phyloP scores from a whole-genome alignment of 2,329 filamentous ascomycete species.

The Diaporthe eres region DNA sequence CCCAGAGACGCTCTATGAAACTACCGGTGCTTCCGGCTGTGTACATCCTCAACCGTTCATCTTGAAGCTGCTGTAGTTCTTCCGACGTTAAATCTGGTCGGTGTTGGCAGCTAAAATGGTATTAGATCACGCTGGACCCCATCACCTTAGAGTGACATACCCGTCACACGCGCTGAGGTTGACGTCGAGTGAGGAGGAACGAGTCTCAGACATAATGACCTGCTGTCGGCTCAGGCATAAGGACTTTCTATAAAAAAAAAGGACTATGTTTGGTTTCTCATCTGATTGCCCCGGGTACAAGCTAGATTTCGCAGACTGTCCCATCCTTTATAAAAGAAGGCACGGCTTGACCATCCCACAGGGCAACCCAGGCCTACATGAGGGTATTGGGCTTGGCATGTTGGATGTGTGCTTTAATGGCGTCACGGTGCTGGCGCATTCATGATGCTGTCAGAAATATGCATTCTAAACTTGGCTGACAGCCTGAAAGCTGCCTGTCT shows the following conservation, averaged over 20 bases:
- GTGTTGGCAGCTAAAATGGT: neutral
- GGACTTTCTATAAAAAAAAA: neutral
- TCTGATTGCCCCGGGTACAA: neutral
- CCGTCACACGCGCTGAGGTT: constrained; percentile 3
- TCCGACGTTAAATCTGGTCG: neutral
- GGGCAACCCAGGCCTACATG: neutral
- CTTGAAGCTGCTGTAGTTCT: constrained; percentile 17
- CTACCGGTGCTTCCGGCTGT: neutral
- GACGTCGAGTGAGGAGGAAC: constrained; percentile 33
- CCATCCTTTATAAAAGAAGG: neutral
- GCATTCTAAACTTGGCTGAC: neutral
- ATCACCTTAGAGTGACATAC: neutral
- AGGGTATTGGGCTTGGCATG: neutral
- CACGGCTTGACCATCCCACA: neutral
- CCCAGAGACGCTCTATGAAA: constrained; percentile 14
- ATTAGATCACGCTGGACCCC: neutral
- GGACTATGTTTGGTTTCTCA: too few species aligned
- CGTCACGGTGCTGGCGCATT: neutral
- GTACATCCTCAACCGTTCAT: constrained; percentile 22
- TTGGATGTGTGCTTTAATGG: neutral
- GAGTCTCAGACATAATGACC: constrained; percentile 15
- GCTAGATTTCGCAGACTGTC: neutral
- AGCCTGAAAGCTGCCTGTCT: neutral
- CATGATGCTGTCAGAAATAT: neutral
- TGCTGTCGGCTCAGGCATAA: neutral